These are phyloP conservation scores for Penicillium fimorum DNA, from an alignment of 495 filamentous ascomycete species.

Conservation along the genomic window DNA sequence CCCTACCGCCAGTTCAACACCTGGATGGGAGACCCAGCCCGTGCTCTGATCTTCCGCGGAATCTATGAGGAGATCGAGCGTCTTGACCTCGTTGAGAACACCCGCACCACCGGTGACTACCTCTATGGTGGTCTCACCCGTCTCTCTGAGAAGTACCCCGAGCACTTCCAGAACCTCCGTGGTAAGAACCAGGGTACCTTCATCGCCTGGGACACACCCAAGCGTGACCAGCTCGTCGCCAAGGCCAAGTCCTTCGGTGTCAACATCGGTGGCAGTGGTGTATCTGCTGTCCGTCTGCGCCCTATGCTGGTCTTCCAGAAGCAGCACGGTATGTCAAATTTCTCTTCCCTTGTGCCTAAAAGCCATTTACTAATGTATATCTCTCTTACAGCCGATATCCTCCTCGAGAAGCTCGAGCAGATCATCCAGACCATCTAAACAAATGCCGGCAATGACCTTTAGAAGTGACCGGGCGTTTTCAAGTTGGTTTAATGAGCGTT, in stretches of 20 bases:
- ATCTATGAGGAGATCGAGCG: constrained; percentile 89
- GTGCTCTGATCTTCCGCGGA: constrained; percentile 85
- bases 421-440: constrained; percentile 59
- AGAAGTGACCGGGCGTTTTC: constrained; percentile 13
- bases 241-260: constrained; percentile 74
- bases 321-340: constrained; percentile 59
- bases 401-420: constrained; percentile 72
- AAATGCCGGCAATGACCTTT: constrained; percentile 4
- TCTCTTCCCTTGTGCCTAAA: neutral
- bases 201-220: constrained; percentile 90
- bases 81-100: constrained; percentile 75
- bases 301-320: constrained; percentile 97
- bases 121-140: constrained; percentile 68
- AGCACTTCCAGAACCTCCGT: constrained; percentile 82
- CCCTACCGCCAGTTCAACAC: constrained; percentile 99
- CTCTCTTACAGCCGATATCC: constrained; percentile 45
- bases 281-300: constrained; percentile 75
- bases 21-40: constrained; percentile 97
- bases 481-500: constrained; percentile 30
- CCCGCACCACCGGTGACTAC: constrained; percentile 79
- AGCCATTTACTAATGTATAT: constrained; percentile 21
- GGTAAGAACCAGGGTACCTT: constrained; percentile 96
- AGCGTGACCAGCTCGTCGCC: constrained; percentile 78
- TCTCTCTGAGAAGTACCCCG: constrained; percentile 73
- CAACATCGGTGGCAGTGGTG: constrained; percentile 90